Evolutionary conservation across 371 early-diverging fungal genomes (phyloP), one percentile per base, ranked within the genome.

Genomic region (Apophysomyces elegans): DNA sequence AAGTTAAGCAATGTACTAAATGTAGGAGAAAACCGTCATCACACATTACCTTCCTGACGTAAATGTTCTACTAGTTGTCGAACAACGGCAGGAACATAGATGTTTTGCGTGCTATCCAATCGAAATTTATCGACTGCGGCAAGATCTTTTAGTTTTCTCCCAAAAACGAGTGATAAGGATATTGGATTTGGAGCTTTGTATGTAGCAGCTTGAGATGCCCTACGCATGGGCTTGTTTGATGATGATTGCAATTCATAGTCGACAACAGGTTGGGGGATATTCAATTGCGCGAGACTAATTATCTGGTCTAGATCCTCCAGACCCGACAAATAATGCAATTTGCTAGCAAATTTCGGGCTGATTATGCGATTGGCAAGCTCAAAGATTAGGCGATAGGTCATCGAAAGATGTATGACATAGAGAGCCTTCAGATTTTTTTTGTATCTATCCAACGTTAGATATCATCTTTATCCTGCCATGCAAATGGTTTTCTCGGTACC

Each of bases 271-370:
- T 84, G 78, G 4, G 96, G 96, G 37, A 94, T 86, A 35, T 83
- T 71, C 60, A 94, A 81, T 67, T 90, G 88, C 58, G 82, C 78
- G 21, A 92, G 68, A 3, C 93, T 90, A 16, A 94, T 85, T 2
- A 72, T 69, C 14, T 56, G 64, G n/a, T 84, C 88, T 37, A 95
- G 81, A 21, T 86, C 79, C 14, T 86, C 75, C 35, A 94, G 76
- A 54, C 77, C 90, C 58, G 86, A 77, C 26, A 94, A 74, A 83
- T 92, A 94, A 50, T 78, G 79, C 12, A 95, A 78, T 76, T 95
- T 95, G 60, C 81, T 75, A 12, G 88, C 80, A 74, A 95, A 95
- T 78, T 95, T 95, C 13, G 95, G 93, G 63, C 95, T 93, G 50
- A 64, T 64, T 8, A 66, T 71, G 32, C 59, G 59, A 47, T 71